These are phyloP conservation scores for Zalaria sp. DNA, from an alignment of 2,329 filamentous ascomycete genomes.

Conservation along the genomic window DNA sequence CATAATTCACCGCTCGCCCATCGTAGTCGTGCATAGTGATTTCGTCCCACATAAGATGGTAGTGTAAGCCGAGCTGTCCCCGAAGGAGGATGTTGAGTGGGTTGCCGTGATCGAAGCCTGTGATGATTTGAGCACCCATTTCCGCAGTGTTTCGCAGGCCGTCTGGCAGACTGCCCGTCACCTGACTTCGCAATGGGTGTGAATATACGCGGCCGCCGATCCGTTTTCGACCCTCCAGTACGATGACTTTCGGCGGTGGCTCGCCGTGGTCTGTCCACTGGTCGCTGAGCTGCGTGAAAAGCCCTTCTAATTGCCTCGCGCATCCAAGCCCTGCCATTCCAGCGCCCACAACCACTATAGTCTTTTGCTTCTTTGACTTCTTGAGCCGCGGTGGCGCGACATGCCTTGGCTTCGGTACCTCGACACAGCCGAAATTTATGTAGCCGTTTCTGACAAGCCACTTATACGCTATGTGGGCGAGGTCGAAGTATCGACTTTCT, in stretches of 20 bases:
- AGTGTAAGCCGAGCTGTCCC: slow-evolving; percentile 75
- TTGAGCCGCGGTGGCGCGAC: slow-evolving; percentile 18
- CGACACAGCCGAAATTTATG: slow-evolving; percentile 90
- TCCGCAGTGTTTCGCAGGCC: slow-evolving; percentile 66
- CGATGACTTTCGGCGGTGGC: slow-evolving; percentile 56
- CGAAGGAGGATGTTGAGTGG: slow-evolving; percentile 83
- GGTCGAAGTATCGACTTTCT: slow-evolving; percentile 76
- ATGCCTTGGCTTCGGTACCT: slow-evolving; percentile 40
- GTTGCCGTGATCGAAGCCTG: slow-evolving; percentile 90
- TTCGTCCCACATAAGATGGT: slow-evolving; percentile 64
- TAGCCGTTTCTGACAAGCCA: slow-evolving; percentile 87
- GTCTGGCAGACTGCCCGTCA: slow-evolving; percentile 35
- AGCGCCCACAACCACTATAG: slow-evolving; percentile 75
- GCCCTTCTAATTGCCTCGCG: slow-evolving; percentile 76
- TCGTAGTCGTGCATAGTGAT: slow-evolving; percentile 83
- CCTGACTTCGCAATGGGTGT: slow-evolving; percentile 49
- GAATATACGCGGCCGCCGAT: slow-evolving; percentile 92
- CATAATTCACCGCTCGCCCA: slow-evolving; percentile 62
- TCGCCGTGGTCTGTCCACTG: slow-evolving; percentile 52
- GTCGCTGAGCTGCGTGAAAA: slow-evolving; percentile 67
- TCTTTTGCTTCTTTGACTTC: slow-evolving; percentile 44
- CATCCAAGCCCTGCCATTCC: slow-evolving; percentile 90
- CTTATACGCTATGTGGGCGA: slow-evolving; percentile 77
- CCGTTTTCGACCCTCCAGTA: slow-evolving; percentile 76
- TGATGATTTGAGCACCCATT: slow-evolving; percentile 97